Percentiles rank a stretch among this genome's conserved stretches.
These are phyloP conservation scores for Paecilomyces dactylethromorphus DNA, from an alignment of 2,329 filamentous ascomycete species.

Conservation along the genomic window DNA sequence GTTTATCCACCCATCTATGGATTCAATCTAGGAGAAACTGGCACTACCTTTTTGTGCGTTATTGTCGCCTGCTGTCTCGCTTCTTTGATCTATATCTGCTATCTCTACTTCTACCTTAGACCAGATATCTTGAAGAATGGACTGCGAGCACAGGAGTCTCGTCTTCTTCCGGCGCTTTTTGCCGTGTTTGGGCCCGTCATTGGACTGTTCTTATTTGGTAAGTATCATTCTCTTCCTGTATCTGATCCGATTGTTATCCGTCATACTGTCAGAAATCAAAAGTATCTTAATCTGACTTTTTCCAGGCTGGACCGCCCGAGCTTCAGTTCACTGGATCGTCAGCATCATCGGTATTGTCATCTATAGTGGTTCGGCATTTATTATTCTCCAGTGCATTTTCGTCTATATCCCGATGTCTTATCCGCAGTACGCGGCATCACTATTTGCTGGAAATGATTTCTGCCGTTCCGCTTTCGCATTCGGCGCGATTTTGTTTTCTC, in stretches of 20 bases:
- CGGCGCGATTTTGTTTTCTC: constrained; percentile 27
- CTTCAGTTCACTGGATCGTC: constrained; percentile 29
- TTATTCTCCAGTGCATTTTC: constrained; percentile 38
- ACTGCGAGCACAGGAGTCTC: constrained; percentile 47
- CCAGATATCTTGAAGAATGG: constrained; percentile 45
- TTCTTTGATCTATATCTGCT: constrained; percentile 43
- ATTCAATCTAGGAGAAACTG: constrained; percentile 53
- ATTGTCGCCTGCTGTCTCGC: constrained; percentile 52
- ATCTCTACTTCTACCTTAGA: constrained; percentile 48
- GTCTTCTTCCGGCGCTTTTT: constrained; percentile 49
- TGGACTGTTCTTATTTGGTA: constrained; percentile 51
- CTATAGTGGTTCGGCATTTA: constrained; percentile 30
- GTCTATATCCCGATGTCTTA: constrained; percentile 32
- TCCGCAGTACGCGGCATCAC: constrained; percentile 25
- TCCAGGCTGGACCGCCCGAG: constrained; percentile 19
- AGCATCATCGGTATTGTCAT: constrained; percentile 34
- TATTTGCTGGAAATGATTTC: constrained; percentile 33
- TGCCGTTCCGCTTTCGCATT: constrained; percentile 17
- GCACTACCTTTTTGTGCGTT: constrained; percentile 56
- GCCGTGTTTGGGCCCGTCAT: constrained; percentile 49
- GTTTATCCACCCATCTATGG: constrained; percentile 55
- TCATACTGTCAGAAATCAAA: no score
- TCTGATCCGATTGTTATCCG: neutral
- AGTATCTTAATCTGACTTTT: constrained; percentile 2
- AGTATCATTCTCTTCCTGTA: neutral